A percentile compares a stretch with the other conserved stretches of the same genome.
Conservation (phyloP, 2,329 filamentous ascomycete species). For the Aspergillus quadricinctus region DNA sequence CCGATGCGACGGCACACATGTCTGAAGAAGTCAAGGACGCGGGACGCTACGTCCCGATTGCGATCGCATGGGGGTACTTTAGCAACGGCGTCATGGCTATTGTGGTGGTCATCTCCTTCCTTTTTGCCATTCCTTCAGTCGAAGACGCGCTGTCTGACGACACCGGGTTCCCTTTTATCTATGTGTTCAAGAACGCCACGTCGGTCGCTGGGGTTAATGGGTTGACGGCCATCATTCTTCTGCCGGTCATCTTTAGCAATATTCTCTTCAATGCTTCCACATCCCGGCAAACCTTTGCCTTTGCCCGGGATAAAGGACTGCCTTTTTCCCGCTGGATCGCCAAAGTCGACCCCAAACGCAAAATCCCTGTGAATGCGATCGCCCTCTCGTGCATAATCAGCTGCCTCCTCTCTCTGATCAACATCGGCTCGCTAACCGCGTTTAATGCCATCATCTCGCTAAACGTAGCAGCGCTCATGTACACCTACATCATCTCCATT, state of each 20-base stretch:
- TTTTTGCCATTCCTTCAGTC: conserved; percentile 33
- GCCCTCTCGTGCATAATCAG: conserved; percentile 27
- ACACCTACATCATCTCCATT: conserved; percentile 49
- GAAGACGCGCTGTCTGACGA: conserved; percentile 34
- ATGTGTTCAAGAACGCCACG: conserved; percentile 40
- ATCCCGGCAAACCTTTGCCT: conserved; percentile 40
- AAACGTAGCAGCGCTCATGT: conserved; percentile 44
- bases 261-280: conserved; percentile 39
- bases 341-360: conserved; percentile 29
- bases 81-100: conserved; percentile 44
- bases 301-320: conserved; percentile 42
- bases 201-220: conserved; percentile 23
- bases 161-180: conserved; percentile 45
- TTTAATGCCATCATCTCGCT: conserved; percentile 52
- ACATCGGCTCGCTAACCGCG: conserved; percentile 48
- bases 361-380: conserved; percentile 43
- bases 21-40: conserved; percentile 49
- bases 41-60: conserved; percentile 41
- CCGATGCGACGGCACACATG: conserved; percentile 34
- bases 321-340: conserved; percentile 40
- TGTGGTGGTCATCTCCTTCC: conserved; percentile 43
- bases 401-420: conserved; percentile 45
- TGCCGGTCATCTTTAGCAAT: conserved; percentile 37
- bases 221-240: conserved; percentile 39
- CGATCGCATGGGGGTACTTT: conserved; percentile 44